These are phyloP conservation scores for Metschnikowia corniflorae DNA, from an alignment of 805 yeast genomes.

Conservation along the genomic window DNA sequence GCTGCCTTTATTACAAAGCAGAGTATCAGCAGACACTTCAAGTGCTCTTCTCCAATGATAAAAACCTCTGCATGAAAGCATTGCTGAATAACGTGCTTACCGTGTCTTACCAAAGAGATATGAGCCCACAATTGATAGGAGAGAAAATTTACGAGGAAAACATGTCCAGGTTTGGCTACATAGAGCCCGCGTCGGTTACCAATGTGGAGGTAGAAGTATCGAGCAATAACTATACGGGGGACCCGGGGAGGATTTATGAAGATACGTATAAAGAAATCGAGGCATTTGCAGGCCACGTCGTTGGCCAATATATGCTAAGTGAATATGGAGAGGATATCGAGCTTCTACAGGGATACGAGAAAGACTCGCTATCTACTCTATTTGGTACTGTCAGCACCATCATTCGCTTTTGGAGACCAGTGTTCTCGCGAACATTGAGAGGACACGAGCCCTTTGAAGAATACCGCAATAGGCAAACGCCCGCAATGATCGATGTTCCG, in stretches of 20 bases:
- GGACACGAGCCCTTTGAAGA: conserved; percentile 18
- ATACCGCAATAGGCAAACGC: conserved; percentile 9
- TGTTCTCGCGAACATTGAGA: conserved; percentile 50
- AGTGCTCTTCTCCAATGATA: conserved; percentile 75
- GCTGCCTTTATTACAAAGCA: conserved; percentile 62
- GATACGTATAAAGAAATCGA: conserved; percentile 41
- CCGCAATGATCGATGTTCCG: conserved; percentile 17
- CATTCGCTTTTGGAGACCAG: conserved; percentile 41
- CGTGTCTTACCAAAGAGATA: conserved; percentile 46
- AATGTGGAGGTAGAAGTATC: conserved; percentile 11
- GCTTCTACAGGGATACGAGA: conserved; percentile 45
- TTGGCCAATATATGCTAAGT: conserved; percentile 48
- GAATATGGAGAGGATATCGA: conserved; percentile 58
- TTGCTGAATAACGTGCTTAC: conserved; percentile 63
- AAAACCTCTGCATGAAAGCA: conserved; percentile 77
- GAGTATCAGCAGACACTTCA: conserved; percentile 37
- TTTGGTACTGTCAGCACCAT: conserved; percentile 42
- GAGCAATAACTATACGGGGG: neutral
- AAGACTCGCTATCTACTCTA: conserved; percentile 31
- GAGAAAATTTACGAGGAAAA: conserved; percentile 39
- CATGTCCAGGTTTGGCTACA: conserved; percentile 20
- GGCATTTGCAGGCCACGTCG: conserved; percentile 39
- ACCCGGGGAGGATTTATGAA: conserved; percentile 3
- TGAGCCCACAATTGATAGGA: conserved; percentile 45
- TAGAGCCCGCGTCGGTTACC: conserved; percentile 7